These are phyloP conservation scores for Tilletia caries DNA, from an alignment of 1,284 basidiomycete genomes.

Conservation along the genomic window DNA sequence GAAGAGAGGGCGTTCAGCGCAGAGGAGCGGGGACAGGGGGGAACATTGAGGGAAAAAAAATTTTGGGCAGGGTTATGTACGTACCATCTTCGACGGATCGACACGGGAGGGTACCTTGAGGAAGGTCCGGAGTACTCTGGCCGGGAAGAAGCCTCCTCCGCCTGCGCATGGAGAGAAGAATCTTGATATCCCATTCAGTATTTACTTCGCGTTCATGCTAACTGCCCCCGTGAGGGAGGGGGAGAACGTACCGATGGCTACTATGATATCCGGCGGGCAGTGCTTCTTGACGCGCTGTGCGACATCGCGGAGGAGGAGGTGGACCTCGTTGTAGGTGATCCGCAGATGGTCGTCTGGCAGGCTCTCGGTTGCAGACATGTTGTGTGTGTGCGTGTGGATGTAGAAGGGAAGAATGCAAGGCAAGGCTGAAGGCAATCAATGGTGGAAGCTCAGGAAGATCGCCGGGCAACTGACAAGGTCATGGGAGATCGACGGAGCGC, in stretches of 20 bases:
- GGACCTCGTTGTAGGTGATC: constrained; percentile 52
- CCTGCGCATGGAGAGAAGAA: neutral
- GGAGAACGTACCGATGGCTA: constrained; percentile 42
- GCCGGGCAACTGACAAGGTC: too few species aligned
- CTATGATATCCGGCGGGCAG: constrained; percentile 30
- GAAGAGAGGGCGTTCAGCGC: neutral
- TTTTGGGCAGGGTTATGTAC: too few species aligned
- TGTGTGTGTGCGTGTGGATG: neutral
- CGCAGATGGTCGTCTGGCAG: constrained; percentile 51
- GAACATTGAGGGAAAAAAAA: constrained; percentile 17
- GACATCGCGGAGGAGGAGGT: constrained; percentile 43
- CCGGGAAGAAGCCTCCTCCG: constrained; percentile 52
- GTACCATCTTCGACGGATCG: constrained; percentile 23
- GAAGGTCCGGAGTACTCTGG: constrained; percentile 51
- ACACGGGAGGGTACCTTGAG: constrained; percentile 43
- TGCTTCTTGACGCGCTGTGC: constrained; percentile 45
- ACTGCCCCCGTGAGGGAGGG: too few species aligned
- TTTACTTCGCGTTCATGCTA: too few species aligned
- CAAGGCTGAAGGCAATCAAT: too few species aligned
- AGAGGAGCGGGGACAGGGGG: constrained; percentile 21
- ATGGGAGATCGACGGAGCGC: too few species aligned
- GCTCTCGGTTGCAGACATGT: neutral
- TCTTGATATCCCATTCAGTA: too few species aligned
- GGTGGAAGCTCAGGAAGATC: too few species aligned
- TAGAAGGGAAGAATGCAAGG: too few species aligned